phyloP scores from a whole-genome alignment of 148 eudicot genomes.

The Amaranthus palmeri region DNA sequence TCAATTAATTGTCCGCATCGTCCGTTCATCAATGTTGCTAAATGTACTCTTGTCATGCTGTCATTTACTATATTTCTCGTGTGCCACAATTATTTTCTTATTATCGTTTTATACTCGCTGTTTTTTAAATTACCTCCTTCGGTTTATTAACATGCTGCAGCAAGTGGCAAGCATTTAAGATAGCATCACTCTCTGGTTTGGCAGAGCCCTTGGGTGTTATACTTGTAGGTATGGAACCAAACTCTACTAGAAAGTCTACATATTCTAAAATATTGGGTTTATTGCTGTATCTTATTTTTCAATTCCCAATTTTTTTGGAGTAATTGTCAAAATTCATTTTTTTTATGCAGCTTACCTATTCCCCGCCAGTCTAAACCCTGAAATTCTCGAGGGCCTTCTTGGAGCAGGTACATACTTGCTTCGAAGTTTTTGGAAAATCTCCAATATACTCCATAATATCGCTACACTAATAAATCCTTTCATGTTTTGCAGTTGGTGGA shows the following conservation, averaged over 20 bases:
- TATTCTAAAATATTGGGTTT: neutral
- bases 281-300: neutral
- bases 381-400: conserved; percentile 90
- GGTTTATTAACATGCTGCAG: conserved; percentile 40
- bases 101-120: neutral
- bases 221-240: conserved; percentile 61
- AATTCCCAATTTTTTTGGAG: neutral
- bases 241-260: neutral
- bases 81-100: neutral
- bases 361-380: conserved; percentile 79
- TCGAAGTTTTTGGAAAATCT: conserved; percentile 1
- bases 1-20: too few relatives aligned
- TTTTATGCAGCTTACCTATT: conserved; percentile 74
- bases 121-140: neutral
- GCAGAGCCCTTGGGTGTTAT: conserved; percentile 98
- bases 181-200: conserved; percentile 92
- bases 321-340: neutral
- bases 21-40: too few relatives aligned
- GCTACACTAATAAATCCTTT: conserved; percentile 6
- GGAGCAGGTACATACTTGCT: conserved; percentile 59
- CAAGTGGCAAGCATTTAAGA: conserved; percentile 98
- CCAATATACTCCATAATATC: neutral
- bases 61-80: neutral
- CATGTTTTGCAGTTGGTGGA: conserved; percentile 71
- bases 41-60: too few relatives aligned